Evolutionary conservation across 129 eudicot genomes (phyloP), one percentile per base, ranked within the genome.

Genomic region (Logfia minima): DNA sequence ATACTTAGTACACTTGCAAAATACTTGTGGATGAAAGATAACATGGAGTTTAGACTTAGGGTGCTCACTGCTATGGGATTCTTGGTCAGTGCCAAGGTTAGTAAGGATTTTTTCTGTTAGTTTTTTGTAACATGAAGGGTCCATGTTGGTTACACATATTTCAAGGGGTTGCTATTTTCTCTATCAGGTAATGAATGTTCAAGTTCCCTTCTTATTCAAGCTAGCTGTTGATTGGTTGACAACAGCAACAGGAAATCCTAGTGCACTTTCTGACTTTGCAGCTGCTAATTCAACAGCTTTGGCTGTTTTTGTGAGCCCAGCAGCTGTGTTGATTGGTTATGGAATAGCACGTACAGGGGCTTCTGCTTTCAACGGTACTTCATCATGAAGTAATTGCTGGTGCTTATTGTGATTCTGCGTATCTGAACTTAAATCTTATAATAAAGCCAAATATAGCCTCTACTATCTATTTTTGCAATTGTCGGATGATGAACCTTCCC

Each of bases 141-240:
- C 53, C 11, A 37, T 61, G 23, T 34, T 52, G 23, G 74, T 77
- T 26, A 37, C 17, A 74, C 41, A 63, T 71, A 31, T 18, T 64
- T 64, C n/a, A 82, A 72, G 26, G 41, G 41, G 14, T 70, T 68
- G 8, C 8, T 43, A 43, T 41, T 26, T 34, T 72, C 14, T 82
- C 34, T 65, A 52, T 55, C 75, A 94, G 98, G 98, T 94, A 70
- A 35, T 94, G 52, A 91, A 87, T 89, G 98, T 94, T 80, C 96
- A 89, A 86, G 98, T 94, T 79, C 98, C 98, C 9, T 89, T 94
- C 70, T 80, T 94, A 70, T 94, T 94, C 70, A 94, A 94, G 84
- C 93, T 91, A 66, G 98, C 98, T 23, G 96, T 94, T 81, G 98
- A 94, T 79, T 94, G 96, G 97, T 81, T 94, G 83, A 82, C 97